Conservation (phyloP, 2,329 filamentous ascomycete genomes). For the Claviceps monticola region DNA sequence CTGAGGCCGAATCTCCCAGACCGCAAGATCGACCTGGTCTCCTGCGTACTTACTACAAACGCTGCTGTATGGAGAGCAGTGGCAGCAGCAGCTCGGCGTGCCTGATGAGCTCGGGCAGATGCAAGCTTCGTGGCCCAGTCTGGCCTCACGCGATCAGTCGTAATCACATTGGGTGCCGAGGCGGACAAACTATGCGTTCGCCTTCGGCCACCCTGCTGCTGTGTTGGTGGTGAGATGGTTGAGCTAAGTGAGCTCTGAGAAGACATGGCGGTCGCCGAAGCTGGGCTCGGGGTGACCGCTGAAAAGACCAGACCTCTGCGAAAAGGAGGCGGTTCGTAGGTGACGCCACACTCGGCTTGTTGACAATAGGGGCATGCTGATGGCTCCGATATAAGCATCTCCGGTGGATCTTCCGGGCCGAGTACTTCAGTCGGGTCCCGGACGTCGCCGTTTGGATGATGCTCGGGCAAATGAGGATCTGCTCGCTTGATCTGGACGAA, state of each 20-base stretch:
- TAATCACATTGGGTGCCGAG: slow-evolving; percentile 72
- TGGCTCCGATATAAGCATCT: slow-evolving; percentile 75
- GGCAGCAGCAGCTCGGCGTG: slow-evolving; percentile 77
- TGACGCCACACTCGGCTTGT: slow-evolving; percentile 91
- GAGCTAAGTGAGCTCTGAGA: slow-evolving; percentile 71
- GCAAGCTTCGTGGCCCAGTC: slow-evolving; percentile 90
- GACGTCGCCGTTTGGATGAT: slow-evolving; percentile 38
- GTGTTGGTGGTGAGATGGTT: slow-evolving; percentile 27
- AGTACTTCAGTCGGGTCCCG: slow-evolving; percentile 22
- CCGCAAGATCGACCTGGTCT: slow-evolving; percentile 32
- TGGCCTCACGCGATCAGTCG: slow-evolving; percentile 80
- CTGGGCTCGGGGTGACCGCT: slow-evolving; percentile 25
- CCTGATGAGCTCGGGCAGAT: slow-evolving; percentile 69
- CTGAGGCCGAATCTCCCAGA: slow-evolving; percentile 44
- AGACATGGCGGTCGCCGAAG: slow-evolving; percentile 58
- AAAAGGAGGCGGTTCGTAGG: slow-evolving; percentile 80
- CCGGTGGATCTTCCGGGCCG: slow-evolving; percentile 36
- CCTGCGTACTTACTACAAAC: slow-evolving; percentile 64
- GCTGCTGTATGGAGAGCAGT: slow-evolving; percentile 91
- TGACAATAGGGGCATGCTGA: slow-evolving; percentile 92
- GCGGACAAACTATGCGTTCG: slow-evolving; percentile 57
- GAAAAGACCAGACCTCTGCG: slow-evolving; percentile 67
- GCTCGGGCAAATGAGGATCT: slow-evolving; percentile 80
- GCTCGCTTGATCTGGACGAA: slow-evolving; percentile 97
- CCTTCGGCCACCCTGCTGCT: slow-evolving; percentile 25